phyloP scores from a whole-genome alignment of 768 basidiomycete genomes.

The Chalciporus piperatus region DNA sequence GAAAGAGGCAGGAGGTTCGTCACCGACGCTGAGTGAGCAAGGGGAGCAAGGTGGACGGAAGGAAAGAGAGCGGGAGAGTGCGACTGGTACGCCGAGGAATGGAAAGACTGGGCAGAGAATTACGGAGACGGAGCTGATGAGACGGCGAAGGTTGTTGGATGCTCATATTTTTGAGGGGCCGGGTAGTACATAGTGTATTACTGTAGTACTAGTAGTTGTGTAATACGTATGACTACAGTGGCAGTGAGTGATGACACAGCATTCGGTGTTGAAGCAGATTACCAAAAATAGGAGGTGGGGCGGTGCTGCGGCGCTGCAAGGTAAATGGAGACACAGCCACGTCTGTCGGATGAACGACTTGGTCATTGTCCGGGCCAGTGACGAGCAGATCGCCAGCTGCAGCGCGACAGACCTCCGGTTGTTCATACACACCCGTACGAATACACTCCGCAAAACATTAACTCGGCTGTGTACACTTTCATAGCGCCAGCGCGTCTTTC shows the following conservation, averaged over 20 bases:
- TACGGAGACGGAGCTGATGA: constrained; percentile 75
- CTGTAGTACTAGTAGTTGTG: no score
- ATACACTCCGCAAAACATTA: no score
- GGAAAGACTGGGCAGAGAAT: constrained; percentile 64
- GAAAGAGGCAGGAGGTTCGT: constrained; percentile 16
- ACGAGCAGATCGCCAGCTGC: constrained; percentile 7
- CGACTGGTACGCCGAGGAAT: constrained; percentile 27
- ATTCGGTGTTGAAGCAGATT: constrained; percentile 18
- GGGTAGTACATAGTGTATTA: background rate
- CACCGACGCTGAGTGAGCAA: constrained; percentile 9
- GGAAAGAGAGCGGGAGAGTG: constrained; percentile 26
- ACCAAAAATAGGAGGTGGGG: constrained; percentile 18
- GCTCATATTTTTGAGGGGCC: constrained; percentile 55
- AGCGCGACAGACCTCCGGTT: constrained; percentile 2
- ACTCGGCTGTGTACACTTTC: constrained; percentile 17
- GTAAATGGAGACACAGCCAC: constrained; percentile 36
- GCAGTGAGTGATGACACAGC: constrained; percentile 25
- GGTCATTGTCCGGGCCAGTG: constrained; percentile 1
- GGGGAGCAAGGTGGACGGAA: background rate
- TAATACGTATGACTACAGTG: no score
- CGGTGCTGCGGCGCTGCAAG: constrained; percentile 35
- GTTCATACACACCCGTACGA: constrained; percentile 8
- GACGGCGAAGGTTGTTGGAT: constrained; percentile 73
- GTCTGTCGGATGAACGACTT: no score
- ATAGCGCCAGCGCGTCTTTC: constrained; percentile 16